Percentiles rank a stretch among this genome's conserved stretches.
These are phyloP conservation scores for Aspergillus campestris DNA, from an alignment of 495 filamentous ascomycete species.

Conservation along the genomic window DNA sequence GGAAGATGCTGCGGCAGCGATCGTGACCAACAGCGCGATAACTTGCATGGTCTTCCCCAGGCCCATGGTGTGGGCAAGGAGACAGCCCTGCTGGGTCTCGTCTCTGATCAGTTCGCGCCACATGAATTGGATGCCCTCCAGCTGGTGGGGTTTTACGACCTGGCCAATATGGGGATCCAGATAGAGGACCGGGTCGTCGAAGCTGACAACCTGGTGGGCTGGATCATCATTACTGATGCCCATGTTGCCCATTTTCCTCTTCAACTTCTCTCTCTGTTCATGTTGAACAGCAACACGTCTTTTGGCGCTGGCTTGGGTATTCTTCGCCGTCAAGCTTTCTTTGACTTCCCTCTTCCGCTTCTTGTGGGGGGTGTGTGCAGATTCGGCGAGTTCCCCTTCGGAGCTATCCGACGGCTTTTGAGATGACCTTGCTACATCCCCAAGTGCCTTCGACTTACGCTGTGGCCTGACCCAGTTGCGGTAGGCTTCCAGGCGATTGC, in stretches of 20 bases:
- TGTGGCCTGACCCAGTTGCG: not conserved
- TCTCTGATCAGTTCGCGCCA: slow-evolving; percentile 72
- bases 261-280: slow-evolving; percentile 40
- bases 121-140: slow-evolving; percentile 74
- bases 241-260: slow-evolving; percentile 28
- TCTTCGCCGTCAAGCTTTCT: slow-evolving; percentile 38
- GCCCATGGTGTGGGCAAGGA: slow-evolving; percentile 90
- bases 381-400: not conserved
- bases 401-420: not conserved
- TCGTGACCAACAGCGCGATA: slow-evolving; percentile 69
- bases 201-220: slow-evolving; percentile 56
- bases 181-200: slow-evolving; percentile 52
- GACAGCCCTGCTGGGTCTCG: slow-evolving; percentile 56
- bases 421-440: no score
- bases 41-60: slow-evolving; percentile 90
- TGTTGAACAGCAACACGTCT: slow-evolving; percentile 38
- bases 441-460: no score
- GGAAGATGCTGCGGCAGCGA: slow-evolving; percentile 57
- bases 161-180: slow-evolving; percentile 39
- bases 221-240: slow-evolving; percentile 32
- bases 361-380: slow-evolving; percentile 18
- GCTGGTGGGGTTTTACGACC: slow-evolving; percentile 51
- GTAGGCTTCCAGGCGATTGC: slow-evolving; percentile 12
- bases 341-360: slow-evolving; percentile 40
- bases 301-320: slow-evolving; percentile 38